phyloP scores from a whole-genome alignment of 169 alveolate genomes.

The Plasmodium vivax region DNA sequence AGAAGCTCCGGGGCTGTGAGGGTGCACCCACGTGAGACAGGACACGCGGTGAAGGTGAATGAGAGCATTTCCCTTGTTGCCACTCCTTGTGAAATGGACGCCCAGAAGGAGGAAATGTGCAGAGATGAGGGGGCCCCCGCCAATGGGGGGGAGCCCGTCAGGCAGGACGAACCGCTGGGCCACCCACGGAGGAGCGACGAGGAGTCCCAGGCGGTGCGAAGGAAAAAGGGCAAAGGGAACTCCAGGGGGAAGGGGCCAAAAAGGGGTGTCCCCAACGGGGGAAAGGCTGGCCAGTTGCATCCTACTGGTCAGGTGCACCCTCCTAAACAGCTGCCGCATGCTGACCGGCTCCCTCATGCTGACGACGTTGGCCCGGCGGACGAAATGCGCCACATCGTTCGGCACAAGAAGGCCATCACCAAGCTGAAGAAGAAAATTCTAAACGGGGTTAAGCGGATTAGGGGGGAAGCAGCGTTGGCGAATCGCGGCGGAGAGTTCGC shows the following conservation, averaged over 20 bases:
- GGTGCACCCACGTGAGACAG: not conserved
- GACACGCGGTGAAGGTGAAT: not conserved
- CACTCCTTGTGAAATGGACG: not conserved
- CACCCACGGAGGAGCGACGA: not conserved
- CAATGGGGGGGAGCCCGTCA: not conserved
- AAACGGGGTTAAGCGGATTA: not conserved
- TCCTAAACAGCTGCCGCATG: too few relatives aligned
- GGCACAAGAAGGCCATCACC: not conserved
- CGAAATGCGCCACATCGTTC: constrained; percentile 6
- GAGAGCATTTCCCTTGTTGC: not conserved
- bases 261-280: not conserved
- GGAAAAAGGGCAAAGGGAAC: not conserved
- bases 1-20: not conserved
- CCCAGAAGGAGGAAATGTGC: not conserved
- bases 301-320: too few relatives aligned
- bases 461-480: not conserved
- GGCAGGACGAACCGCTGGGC: not conserved
- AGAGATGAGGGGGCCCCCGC: not conserved
- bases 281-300: not conserved
- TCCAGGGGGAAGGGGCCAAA: not conserved
- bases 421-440: constrained; percentile 27
- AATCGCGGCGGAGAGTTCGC: not conserved
- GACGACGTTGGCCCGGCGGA: not conserved
- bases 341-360: not conserved
- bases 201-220: not conserved